phyloP scores from a whole-genome alignment of 768 basidiomycete genomes.

The Agrocybe pediades region DNA sequence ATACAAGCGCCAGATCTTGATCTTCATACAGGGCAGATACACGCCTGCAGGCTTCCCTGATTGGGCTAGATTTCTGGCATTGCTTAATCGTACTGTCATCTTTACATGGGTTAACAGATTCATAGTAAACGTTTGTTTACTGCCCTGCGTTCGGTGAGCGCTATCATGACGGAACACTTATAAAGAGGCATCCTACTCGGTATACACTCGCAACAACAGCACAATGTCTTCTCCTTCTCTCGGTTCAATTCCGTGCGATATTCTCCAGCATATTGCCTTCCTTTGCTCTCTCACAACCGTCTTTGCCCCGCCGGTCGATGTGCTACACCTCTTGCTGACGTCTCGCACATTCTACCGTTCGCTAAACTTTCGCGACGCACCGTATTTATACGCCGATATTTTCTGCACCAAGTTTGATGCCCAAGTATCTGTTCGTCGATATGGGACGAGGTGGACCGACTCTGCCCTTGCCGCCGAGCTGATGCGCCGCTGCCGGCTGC shows the following conservation, averaged over 20 bases:
- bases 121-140: background rate
- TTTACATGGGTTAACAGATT: background rate
- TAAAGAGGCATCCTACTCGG: background rate
- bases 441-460: slow-evolving; percentile 29
- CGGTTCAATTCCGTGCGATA: slow-evolving; percentile 52
- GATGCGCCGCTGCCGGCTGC: slow-evolving; percentile 43
- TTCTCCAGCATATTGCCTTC: slow-evolving; percentile 58
- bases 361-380: slow-evolving; percentile 42
- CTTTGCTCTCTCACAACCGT: slow-evolving; percentile 40
- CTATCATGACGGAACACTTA: slow-evolving; percentile 1
- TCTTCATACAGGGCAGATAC: background rate
- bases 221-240: slow-evolving; percentile 46
- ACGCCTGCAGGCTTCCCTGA: background rate
- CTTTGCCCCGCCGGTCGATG: slow-evolving; percentile 37
- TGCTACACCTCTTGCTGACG: slow-evolving; percentile 48
- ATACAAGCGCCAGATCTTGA: too few species aligned
- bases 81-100: background rate
- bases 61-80: background rate
- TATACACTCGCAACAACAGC: background rate
- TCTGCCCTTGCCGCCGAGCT: slow-evolving; percentile 51
- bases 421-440: slow-evolving; percentile 25
- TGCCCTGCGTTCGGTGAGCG: slow-evolving; percentile 1
- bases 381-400: slow-evolving; percentile 59
- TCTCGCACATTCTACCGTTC: slow-evolving; percentile 43
- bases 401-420: slow-evolving; percentile 54